These are phyloP conservation scores for Rhodomyrtus psidioides DNA, from an alignment of 441 rosid genomes.

Conservation along the genomic window DNA sequence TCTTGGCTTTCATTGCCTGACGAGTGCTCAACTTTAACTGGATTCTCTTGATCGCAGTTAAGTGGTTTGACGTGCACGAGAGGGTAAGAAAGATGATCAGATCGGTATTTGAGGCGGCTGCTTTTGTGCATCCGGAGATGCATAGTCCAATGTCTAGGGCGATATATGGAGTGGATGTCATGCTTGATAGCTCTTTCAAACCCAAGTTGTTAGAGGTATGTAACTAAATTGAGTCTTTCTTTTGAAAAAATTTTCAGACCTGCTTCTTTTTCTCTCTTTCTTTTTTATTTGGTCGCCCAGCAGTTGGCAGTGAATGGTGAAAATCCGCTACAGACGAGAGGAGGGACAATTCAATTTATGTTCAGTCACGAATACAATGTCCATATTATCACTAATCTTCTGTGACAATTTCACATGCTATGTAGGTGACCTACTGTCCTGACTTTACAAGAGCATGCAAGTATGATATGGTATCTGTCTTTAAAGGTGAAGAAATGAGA, in stretches of 20 bases:
- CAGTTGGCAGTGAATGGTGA: background rate
- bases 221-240: constrained; percentile 1
- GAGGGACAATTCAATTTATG: background rate
- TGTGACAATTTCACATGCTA: background rate
- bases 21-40: background rate
- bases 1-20: background rate
- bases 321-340: background rate
- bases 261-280: background rate
- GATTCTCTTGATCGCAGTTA: constrained; percentile 35
- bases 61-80: constrained; percentile 69
- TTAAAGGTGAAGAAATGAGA: constrained; percentile 27
- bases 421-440: constrained; percentile 90
- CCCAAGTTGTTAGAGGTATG: constrained; percentile 91
- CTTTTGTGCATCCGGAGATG: constrained; percentile 80
- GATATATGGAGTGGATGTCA: constrained; percentile 86
- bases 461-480: constrained; percentile 44
- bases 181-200: constrained; percentile 68
- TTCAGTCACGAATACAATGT: background rate
- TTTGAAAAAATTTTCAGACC: background rate
- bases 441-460: constrained; percentile 90
- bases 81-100: constrained; percentile 55
- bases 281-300: background rate
- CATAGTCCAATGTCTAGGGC: constrained; percentile 71
- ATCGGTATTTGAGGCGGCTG: constrained; percentile 74
- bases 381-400: background rate